Evolutionary conservation across 768 basidiomycete genomes (phyloP).

Genomic region (Lentinula aciculospora): DNA sequence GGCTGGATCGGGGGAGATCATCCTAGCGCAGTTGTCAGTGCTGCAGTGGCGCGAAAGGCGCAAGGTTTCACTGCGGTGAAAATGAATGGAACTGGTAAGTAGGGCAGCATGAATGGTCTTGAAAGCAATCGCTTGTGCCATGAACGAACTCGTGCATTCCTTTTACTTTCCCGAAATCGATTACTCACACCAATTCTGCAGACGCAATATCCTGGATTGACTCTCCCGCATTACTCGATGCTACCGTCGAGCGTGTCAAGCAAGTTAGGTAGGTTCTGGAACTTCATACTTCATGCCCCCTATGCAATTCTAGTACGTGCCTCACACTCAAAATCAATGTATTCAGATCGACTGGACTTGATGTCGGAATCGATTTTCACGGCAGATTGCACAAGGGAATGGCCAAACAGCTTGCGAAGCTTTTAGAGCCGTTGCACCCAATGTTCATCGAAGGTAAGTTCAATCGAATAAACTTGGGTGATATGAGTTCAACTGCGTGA

Average conservation of each 20-base stretch:
- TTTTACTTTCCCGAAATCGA: background rate
- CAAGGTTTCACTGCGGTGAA: conserved; percentile 70
- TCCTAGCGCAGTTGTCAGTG: conserved; percentile 47
- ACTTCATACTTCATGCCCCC: background rate
- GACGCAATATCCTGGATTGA: conserved; percentile 50
- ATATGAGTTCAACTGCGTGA: background rate
- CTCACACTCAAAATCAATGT: too few relatives aligned
- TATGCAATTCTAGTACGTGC: background rate
- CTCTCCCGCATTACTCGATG: conserved; percentile 46
- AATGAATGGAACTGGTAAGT: conserved; percentile 60
- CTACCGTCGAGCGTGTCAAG: conserved; percentile 46
- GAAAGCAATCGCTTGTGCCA: background rate
- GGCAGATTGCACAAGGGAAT: conserved; percentile 65
- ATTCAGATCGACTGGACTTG: conserved; percentile 39
- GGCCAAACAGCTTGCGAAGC: conserved; percentile 60
- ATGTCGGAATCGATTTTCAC: conserved; percentile 68
- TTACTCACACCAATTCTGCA: conserved; percentile 1
- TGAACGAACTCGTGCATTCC: background rate
- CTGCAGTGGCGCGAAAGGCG: conserved; percentile 45
- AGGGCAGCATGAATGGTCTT: background rate
- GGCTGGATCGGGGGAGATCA: conserved; percentile 55
- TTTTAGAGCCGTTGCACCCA: conserved; percentile 53
- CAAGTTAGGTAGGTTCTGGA: conserved; percentile 31
- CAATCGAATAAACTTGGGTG: background rate
- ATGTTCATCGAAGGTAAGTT: conserved; percentile 58